Conservation (phyloP, 192 early-diverging fungal species). For the Backusella mclennaniae region DNA sequence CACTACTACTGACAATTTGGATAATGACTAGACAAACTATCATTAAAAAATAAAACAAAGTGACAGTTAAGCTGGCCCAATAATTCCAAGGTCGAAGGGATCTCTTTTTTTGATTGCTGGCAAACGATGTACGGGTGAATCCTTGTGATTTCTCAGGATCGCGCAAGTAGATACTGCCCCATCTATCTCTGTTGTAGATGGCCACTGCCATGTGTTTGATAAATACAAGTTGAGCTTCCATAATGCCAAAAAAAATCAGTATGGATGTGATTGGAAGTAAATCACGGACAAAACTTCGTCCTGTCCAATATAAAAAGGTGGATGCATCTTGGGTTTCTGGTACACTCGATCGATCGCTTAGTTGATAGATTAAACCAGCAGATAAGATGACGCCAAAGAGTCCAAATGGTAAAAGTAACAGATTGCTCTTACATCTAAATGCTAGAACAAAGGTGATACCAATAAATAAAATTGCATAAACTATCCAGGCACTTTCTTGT, state of each 20-base stretch:
- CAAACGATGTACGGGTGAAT: neutral
- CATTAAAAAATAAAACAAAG: neutral
- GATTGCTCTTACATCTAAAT: constrained; percentile 4
- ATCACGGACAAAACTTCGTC: neutral
- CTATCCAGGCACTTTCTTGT: constrained; percentile 7
- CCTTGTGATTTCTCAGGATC: constrained; percentile 21
- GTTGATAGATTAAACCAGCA: neutral
- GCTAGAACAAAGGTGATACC: neutral
- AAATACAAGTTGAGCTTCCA: constrained; percentile 17
- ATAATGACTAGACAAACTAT: neutral
- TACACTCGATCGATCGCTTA: neutral
- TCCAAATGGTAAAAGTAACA: neutral
- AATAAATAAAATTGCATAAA: constrained; percentile 3
- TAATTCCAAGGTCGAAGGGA: constrained; percentile 3
- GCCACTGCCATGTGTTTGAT: constrained; percentile 16
- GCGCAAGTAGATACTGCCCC: constrained; percentile 16
- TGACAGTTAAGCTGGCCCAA: neutral
- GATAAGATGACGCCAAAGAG: neutral
- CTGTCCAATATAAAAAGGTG: neutral
- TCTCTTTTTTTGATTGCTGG: neutral
- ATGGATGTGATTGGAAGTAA: neutral
- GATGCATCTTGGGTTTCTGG: neutral
- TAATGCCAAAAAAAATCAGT: constrained; percentile 7
- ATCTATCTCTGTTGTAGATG: constrained; percentile 9
- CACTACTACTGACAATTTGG: neutral